phyloP scores from a whole-genome alignment of 2,329 filamentous ascomycete genomes.

The Neopestalotiopsis sp. region DNA sequence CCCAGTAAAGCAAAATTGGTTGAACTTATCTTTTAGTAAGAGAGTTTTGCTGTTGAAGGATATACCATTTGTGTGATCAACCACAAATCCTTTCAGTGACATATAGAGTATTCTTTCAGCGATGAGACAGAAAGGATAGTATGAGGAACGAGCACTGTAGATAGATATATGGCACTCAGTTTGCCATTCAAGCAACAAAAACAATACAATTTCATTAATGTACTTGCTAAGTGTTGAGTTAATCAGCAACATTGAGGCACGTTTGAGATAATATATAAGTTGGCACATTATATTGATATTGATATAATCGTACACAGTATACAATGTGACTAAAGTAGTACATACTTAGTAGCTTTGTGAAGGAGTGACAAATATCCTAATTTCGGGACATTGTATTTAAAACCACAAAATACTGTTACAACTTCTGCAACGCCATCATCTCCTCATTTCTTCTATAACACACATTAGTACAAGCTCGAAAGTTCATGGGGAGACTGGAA shows the following conservation, averaged over 20 bases:
- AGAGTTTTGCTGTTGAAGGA: background rate
- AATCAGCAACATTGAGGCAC: too few species aligned
- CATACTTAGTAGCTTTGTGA: too few species aligned
- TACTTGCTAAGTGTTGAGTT: too few species aligned
- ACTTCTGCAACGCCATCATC: background rate
- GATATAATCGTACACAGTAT: too few species aligned
- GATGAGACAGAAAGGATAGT: conserved; percentile 7
- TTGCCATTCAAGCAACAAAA: background rate
- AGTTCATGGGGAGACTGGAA: background rate
- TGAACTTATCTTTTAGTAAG: background rate
- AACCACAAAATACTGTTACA: too few species aligned
- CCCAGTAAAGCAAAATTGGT: background rate
- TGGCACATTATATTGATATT: too few species aligned
- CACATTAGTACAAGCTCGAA: background rate
- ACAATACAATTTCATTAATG: background rate
- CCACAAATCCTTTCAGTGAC: background rate
- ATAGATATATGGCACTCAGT: conserved; percentile 10
- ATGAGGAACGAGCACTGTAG: conserved; percentile 3
- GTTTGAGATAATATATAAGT: too few species aligned
- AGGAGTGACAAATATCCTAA: too few species aligned
- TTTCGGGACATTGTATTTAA: too few species aligned
- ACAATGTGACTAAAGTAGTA: too few species aligned
- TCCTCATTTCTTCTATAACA: background rate
- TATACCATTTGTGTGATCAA: conserved; percentile 1
- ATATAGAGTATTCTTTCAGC: conserved; percentile 12